phyloP scores from a whole-genome alignment of 2,329 filamentous ascomycete genomes.

The Venturia nashicola region DNA sequence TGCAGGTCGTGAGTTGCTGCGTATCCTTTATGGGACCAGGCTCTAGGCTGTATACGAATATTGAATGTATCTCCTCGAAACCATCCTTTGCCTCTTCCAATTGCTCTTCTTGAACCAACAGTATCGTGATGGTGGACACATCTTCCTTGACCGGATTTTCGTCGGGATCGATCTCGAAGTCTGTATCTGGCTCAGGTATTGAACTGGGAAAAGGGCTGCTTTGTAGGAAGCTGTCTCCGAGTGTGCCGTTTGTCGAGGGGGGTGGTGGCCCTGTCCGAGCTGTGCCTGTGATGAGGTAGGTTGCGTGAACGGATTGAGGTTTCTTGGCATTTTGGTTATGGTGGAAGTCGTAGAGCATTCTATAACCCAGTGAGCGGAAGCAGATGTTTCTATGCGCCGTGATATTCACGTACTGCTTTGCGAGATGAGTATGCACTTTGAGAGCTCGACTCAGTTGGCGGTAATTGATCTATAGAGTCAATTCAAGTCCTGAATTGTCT shows the following conservation, averaged over 20 bases:
- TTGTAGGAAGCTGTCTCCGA: slow-evolving; percentile 53
- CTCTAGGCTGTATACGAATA: slow-evolving; percentile 81
- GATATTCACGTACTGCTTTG: slow-evolving; percentile 60
- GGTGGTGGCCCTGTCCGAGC: slow-evolving; percentile 29
- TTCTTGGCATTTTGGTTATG: slow-evolving; percentile 63
- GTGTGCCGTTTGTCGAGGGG: slow-evolving; percentile 24
- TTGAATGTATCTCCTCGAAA: slow-evolving; percentile 62
- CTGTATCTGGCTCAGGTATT: slow-evolving; percentile 35
- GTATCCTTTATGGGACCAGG: slow-evolving; percentile 53
- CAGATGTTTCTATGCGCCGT: neutral
- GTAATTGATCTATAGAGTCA: slow-evolving; percentile 63
- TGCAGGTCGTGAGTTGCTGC: slow-evolving; percentile 57
- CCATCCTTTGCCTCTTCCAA: slow-evolving; percentile 54
- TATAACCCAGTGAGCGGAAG: slow-evolving; percentile 25
- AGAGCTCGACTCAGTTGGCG: slow-evolving; percentile 70
- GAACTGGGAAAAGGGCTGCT: slow-evolving; percentile 59
- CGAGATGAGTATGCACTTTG: slow-evolving; percentile 72
- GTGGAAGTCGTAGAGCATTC: slow-evolving; percentile 82
- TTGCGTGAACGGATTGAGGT: slow-evolving; percentile 68
- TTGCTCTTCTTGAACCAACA: slow-evolving; percentile 59
- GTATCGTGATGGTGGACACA: slow-evolving; percentile 45
- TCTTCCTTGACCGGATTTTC: slow-evolving; percentile 32
- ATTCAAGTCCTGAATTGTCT: neutral
- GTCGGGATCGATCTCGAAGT: slow-evolving; percentile 20
- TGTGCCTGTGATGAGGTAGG: slow-evolving; percentile 73